Base-by-base conservation (phyloP, 768 basidiomycete species). In the Suillus subaureus region DNA sequence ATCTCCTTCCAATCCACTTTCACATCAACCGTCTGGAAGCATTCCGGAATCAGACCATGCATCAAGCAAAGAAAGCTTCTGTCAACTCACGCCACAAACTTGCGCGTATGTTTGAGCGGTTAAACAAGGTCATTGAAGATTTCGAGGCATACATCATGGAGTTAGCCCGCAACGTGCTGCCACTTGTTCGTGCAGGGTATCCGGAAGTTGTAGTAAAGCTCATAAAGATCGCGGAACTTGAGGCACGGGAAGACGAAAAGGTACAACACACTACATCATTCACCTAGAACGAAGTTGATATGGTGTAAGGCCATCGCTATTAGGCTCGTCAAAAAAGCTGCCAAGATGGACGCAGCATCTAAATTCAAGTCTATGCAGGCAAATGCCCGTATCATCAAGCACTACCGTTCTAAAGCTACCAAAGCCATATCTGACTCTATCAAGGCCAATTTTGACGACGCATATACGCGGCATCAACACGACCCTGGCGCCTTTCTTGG, bases 281-380 rank as follows among this genome's bases (percentile, higher is more conserved):
- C 3, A 9, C 9, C 33, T 54, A 26, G 13, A 8, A 4, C 8
- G n/a, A 6, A 52, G 64, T 12, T 65, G 21, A 65, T 28, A 49
- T n/a, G 42, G 61, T 55, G 60, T 1, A 68, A 97, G 96, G 94
- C 97, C 8, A 89, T 97, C 39, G 96, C 93, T 43, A 93, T 99
- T 74, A 87, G 92, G 61, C 90, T 99, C 26, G 92, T 99, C 64
- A 97, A 96, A 77, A 97, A 96, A 76, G 91, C 93, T 2, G 93
- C 94, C 8, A 96, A 94, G 72, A 83, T 92, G 75, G 96, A 97
- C 71, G 92, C 95, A 23, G 94, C 97, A 1, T 90, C 93, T 13
- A 96, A 94, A 77, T 96, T 94, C 80, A 93, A 88, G 73, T 97
- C 94, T 16, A 88, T 96, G 85, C 92, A 94, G 77, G 96, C 96